Conservation (phyloP, 352 stramenopile species). For the Phytophthora sp. region DNA sequence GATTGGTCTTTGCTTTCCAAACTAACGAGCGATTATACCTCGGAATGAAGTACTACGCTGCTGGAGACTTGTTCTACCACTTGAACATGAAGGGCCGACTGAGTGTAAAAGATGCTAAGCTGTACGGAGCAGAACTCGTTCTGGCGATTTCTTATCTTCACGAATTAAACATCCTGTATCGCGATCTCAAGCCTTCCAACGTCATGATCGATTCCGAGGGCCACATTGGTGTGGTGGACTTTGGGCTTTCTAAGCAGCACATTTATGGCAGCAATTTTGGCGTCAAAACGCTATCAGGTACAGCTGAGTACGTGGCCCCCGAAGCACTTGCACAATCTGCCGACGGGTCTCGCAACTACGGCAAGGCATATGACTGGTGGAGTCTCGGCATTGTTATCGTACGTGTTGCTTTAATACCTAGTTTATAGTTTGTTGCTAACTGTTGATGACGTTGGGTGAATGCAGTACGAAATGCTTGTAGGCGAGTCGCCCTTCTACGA, state of each 20-base stretch:
- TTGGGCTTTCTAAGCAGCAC: constrained; percentile 89
- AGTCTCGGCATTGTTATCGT: constrained; percentile 88
- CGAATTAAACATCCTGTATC: constrained; percentile 90
- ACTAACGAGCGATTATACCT: constrained; percentile 89
- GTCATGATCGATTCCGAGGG: constrained; percentile 90
- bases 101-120: constrained; percentile 60
- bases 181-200: constrained; percentile 89
- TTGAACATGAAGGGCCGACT: constrained; percentile 84
- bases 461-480: constrained; percentile 89
- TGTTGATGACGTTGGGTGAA: constrained; percentile 13
- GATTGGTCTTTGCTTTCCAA: constrained; percentile 88
- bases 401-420: constrained; percentile 28
- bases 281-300: constrained; percentile 87
- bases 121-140: constrained; percentile 88
- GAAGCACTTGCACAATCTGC: constrained; percentile 84
- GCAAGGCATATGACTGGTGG: constrained; percentile 92
- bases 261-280: constrained; percentile 88
- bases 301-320: constrained; percentile 87
- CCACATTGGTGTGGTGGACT: constrained; percentile 90
- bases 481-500: constrained; percentile 90
- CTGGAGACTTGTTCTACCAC: constrained; percentile 89
- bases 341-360: constrained; percentile 84
- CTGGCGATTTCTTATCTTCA: constrained; percentile 90
- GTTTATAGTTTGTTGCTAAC: constrained; percentile 5
- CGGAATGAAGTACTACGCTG: constrained; percentile 92